A percentile compares a stretch with the other conserved stretches of the same genome.
phyloP scores from a whole-genome alignment of 345 rosid genomes.

The Trapa incisa region DNA sequence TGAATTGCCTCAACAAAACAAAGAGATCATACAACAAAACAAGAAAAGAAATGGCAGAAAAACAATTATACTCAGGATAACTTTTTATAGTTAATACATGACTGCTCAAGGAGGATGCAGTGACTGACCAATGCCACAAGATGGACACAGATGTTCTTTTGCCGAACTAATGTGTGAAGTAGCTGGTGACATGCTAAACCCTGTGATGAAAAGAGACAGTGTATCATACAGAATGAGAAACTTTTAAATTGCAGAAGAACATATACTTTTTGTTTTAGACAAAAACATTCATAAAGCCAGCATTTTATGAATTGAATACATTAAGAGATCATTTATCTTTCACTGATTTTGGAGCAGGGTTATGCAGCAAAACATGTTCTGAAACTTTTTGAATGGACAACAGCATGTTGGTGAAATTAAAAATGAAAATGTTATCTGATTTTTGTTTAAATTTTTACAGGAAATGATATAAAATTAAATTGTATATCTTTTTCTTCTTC shows the following conservation, averaged over 20 bases:
- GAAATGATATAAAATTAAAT: neutral
- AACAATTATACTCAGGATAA: neutral
- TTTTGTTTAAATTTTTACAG: too few relatives aligned
- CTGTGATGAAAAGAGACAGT: constrained; percentile 21
- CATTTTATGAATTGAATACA: neutral
- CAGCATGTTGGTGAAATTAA: neutral
- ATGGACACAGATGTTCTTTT: constrained; percentile 59
- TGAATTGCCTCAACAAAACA: neutral
- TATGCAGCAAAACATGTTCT: neutral
- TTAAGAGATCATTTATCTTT: neutral
- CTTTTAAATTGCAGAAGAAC: neutral
- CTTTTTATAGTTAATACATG: neutral
- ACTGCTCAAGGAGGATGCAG: neutral
- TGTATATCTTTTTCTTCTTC: neutral
- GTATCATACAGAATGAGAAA: neutral
- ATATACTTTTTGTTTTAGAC: neutral
- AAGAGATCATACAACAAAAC: neutral
- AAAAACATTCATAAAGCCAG: neutral
- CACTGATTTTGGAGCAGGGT: neutral
- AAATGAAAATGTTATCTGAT: neutral
- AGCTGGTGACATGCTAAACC: constrained; percentile 69
- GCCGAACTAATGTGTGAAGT: constrained; percentile 70
- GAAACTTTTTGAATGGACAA: neutral
- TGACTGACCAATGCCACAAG: constrained; percentile 77
- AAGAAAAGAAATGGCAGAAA: neutral